Evolutionary conservation across 108 stramenopile species (phyloP).

Genomic region (Thalassiosira profunda): DNA sequence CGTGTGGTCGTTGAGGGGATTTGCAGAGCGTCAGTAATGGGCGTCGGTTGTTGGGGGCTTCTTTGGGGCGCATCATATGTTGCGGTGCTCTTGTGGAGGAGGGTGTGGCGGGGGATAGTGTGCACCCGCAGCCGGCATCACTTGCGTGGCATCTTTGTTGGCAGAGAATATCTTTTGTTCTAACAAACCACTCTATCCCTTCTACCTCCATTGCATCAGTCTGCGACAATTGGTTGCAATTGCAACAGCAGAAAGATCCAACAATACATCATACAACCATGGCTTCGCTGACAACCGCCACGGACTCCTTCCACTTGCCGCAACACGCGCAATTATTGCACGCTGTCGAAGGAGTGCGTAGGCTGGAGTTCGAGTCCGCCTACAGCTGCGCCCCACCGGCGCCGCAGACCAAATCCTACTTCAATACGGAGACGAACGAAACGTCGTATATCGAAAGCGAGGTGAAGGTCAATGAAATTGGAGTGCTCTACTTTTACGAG

Average conservation of each 20-base stretch:
- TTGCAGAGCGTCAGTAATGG: too few species aligned
- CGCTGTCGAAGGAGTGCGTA: neutral
- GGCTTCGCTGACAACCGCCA: neutral
- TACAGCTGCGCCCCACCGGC: conserved; percentile 30
- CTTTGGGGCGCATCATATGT: too few species aligned
- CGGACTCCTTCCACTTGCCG: neutral
- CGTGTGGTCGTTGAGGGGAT: too few species aligned
- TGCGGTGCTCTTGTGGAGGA: too few species aligned
- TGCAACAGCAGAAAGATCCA: neutral
- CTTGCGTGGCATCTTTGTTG: too few species aligned
- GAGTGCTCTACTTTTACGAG: conserved; percentile 33
- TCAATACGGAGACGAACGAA: conserved; percentile 26
- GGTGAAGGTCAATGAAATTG: conserved; percentile 25
- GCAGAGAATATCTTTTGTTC: too few species aligned
- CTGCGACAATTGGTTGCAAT: neutral
- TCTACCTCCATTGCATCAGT: neutral
- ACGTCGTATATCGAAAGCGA: conserved; percentile 22
- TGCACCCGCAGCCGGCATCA: too few species aligned
- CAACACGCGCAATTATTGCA: too few species aligned
- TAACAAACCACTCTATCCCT: too few species aligned
- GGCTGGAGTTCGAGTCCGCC: neutral
- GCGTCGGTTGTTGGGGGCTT: too few species aligned
- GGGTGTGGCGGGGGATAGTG: too few species aligned
- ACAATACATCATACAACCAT: neutral
- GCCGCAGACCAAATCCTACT: conserved; percentile 23